Evolutionary conservation across 1,284 basidiomycete genomes (phyloP), one percentile per base, ranked within the genome.

Genomic region (Cryptococcus sp.): DNA sequence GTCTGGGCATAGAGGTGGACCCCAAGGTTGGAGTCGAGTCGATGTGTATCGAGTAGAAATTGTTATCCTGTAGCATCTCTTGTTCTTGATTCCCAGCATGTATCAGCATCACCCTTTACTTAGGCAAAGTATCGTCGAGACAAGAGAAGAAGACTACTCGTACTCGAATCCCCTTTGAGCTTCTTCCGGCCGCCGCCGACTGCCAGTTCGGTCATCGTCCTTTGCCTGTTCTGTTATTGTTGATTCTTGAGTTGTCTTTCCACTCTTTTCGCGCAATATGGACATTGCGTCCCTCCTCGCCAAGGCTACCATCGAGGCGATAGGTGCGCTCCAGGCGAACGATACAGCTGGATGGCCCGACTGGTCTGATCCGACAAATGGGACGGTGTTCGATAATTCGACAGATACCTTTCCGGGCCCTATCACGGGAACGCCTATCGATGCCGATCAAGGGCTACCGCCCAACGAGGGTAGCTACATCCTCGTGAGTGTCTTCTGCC

Each of bases 381-480:
- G 34, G 34, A 36, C 34, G 34, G n/a, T 19, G n/a, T 36, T 36
- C 18, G 34, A 36, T 18, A 36, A 36, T 19, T 14, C 11, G 11
- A 36, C 34, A n/a, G 11, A n/a, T 19, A 36, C 34, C 34, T 36
- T 31, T 28, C 16, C 40, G 35, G 5, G 23, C 43, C 33, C 21
- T 48, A 9, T 35, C 41, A 31, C 28, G 7, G 28, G 28, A 14
- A 31, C 28, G 25, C 48, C 43, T 3, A 22, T 45, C 4, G 42
- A 43, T 23, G 48, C 4, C 14, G 34, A 31, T 14, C 28, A 31
- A 14, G 28, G 28, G 14, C 28, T 31, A 7, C 28, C 19, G 14
- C 7, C 41, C 14, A 22, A n/a, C 28, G 47, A 48, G 21, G 47
- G 47, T 26, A 48, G 32, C 21, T 48, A 42, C 21, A 24, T 48